A percentile compares a stretch with the other conserved stretches of the same genome.
Evolutionary conservation across 768 basidiomycete species (phyloP).

Genomic region (Lentinus tigrinus): DNA sequence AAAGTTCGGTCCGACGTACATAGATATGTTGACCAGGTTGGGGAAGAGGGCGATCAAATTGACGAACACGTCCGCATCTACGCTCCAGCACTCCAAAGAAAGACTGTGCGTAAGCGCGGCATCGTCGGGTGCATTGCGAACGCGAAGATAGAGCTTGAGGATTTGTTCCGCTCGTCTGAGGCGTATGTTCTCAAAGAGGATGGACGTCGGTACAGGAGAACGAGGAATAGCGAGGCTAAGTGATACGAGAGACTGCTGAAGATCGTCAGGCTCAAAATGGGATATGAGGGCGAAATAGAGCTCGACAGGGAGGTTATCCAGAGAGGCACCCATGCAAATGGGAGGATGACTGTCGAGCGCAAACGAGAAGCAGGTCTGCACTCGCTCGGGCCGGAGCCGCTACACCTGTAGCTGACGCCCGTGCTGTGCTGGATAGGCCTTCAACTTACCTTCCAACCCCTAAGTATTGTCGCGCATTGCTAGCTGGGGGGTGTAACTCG

Average conservation of each 20-base stretch:
- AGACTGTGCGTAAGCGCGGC: constrained; percentile 41
- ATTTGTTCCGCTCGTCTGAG: constrained; percentile 53
- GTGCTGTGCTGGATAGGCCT: no score
- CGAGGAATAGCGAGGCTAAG: constrained; percentile 64
- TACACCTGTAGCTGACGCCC: no score
- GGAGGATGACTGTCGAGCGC: not conserved
- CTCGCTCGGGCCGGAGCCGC: no score
- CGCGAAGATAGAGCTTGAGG: constrained; percentile 52
- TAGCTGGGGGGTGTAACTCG: no score
- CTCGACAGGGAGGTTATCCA: constrained; percentile 54
- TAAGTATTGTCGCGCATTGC: no score
- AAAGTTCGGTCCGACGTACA: constrained; percentile 78
- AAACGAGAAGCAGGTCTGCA: not conserved
- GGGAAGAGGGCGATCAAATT: constrained; percentile 65
- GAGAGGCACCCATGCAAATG: constrained; percentile 3
- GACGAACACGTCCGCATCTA: constrained; percentile 73
- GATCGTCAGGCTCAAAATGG: constrained; percentile 43
- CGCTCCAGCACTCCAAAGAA: constrained; percentile 60
- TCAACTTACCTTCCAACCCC: no score
- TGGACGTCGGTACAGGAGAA: constrained; percentile 51
- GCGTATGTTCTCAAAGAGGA: constrained; percentile 59
- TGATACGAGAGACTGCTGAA: constrained; percentile 55
- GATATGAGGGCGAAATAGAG: constrained; percentile 60
- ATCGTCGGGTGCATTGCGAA: constrained; percentile 39
- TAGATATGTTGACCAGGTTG: constrained; percentile 44